Evolutionary conservation across 192 early-diverging fungal genomes (phyloP).

Genomic region (Coemansia sp.): DNA sequence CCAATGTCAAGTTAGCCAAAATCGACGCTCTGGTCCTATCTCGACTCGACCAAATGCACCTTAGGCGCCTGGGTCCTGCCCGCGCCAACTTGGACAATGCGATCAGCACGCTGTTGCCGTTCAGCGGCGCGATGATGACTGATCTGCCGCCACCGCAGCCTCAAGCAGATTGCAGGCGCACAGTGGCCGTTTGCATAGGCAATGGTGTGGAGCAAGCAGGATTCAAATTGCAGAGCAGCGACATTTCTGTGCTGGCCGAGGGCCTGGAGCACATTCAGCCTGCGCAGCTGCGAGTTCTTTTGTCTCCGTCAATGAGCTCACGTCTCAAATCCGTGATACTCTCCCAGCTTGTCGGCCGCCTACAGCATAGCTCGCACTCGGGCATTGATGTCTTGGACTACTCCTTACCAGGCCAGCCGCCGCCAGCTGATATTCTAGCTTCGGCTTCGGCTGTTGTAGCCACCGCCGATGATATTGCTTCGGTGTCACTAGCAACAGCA

Average conservation of each 20-base stretch:
- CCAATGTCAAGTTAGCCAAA: conserved; percentile 17
- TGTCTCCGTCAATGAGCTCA: conserved; percentile 16
- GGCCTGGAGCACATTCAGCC: conserved; percentile 18
- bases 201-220: conserved; percentile 34
- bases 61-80: conserved; percentile 34
- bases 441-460: conserved; percentile 30
- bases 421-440: conserved; percentile 15
- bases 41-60: conserved; percentile 37
- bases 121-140: conserved; percentile 18
- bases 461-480: conserved; percentile 33
- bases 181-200: conserved; percentile 42
- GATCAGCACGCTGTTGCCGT: conserved; percentile 28
- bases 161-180: background rate
- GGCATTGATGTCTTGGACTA: conserved; percentile 34
- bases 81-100: conserved; percentile 47
- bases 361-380: conserved; percentile 3
- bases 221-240: conserved; percentile 21
- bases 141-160: background rate
- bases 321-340: conserved; percentile 17
- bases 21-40: conserved; percentile 43
- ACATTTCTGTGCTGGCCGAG: conserved; percentile 23
- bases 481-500: conserved; percentile 34
- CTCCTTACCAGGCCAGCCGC: conserved; percentile 18
- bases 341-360: conserved; percentile 16
- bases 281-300: conserved; percentile 14